Evolutionary conservation across 208 protist species (phyloP).

Genomic region (Leishmania aethiopica): DNA sequence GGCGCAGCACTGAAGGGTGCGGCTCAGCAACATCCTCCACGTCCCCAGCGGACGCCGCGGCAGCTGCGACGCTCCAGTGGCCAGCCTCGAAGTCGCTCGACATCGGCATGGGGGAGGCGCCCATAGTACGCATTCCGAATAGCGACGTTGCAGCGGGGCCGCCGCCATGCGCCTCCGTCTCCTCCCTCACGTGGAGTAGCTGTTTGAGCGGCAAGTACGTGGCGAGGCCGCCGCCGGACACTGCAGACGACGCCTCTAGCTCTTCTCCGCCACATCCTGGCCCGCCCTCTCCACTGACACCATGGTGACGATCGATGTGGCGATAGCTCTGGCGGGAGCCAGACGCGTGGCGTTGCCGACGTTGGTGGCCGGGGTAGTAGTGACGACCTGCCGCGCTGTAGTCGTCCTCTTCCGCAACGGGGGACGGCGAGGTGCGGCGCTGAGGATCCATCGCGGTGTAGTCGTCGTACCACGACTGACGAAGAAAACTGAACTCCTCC

Average conservation of each 20-base stretch:
- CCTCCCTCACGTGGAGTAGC: constrained; percentile 12
- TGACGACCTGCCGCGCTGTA: constrained; percentile 13
- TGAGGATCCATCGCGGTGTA: constrained; percentile 15
- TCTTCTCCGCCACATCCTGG: neutral
- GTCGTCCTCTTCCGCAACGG: constrained; percentile 19
- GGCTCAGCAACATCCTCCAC: constrained; percentile 30
- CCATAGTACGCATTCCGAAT: neutral
- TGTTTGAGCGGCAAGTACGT: constrained; percentile 23
- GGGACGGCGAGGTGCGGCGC: constrained; percentile 5
- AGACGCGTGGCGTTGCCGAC: neutral
- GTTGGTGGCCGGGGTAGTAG: constrained; percentile 7
- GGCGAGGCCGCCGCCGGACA: constrained; percentile 16
- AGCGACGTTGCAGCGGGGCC: neutral
- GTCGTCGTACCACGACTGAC: constrained; percentile 52
- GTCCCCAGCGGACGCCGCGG: constrained; percentile 8
- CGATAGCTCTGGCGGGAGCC: constrained; percentile 9
- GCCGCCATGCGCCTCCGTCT: neutral
- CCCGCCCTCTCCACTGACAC: neutral
- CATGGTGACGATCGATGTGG: neutral
- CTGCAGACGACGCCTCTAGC: constrained; percentile 13
- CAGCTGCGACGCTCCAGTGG: neutral
- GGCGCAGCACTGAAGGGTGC: constrained; percentile 31
- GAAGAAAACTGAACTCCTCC: constrained; percentile 68
- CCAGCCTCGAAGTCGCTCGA: neutral
- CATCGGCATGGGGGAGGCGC: neutral